phyloP scores from a whole-genome alignment of 805 yeast species.

The Gaillardinia entomophila region DNA sequence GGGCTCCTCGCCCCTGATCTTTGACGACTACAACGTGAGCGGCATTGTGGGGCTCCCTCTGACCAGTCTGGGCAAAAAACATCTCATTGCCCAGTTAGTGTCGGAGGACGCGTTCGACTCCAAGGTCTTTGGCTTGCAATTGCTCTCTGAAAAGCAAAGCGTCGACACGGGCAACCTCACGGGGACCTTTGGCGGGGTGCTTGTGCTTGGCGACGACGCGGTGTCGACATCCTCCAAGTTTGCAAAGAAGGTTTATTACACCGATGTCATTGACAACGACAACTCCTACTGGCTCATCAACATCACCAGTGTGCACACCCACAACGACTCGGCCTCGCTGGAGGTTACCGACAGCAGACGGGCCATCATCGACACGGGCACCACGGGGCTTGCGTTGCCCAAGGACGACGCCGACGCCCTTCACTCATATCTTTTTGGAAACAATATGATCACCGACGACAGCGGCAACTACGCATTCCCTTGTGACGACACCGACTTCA shows the following conservation, averaged over 20 bases:
- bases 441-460: conserved; percentile 49
- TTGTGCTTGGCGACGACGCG: conserved; percentile 18
- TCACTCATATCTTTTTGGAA: conserved; percentile 43
- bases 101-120: conserved; percentile 26
- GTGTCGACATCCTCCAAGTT: conserved; percentile 6
- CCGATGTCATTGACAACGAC: conserved; percentile 25
- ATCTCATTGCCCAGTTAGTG: conserved; percentile 36
- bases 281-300: conserved; percentile 49
- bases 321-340: conserved; percentile 12
- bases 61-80: conserved; percentile 24
- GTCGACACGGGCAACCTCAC: conserved; percentile 8
- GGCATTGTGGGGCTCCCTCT: conserved; percentile 61
- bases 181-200: conserved; percentile 21
- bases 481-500: conserved; percentile 42
- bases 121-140: conserved; percentile 31
- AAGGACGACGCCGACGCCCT: conserved; percentile 46
- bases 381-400: conserved; percentile 56
- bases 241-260: conserved; percentile 24
- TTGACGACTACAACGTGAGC: conserved; percentile 46
- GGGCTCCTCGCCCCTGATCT: conserved; percentile 45
- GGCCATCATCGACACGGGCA: conserved; percentile 61
- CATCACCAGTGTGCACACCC: conserved; percentile 27
- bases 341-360: conserved; percentile 14
- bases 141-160: conserved; percentile 10
- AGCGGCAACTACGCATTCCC: conserved; percentile 50